A percentile compares a stretch with the other conserved stretches of the same genome.
Conservation (phyloP, 768 basidiomycete species). For the Sarcomyxa edulis region DNA sequence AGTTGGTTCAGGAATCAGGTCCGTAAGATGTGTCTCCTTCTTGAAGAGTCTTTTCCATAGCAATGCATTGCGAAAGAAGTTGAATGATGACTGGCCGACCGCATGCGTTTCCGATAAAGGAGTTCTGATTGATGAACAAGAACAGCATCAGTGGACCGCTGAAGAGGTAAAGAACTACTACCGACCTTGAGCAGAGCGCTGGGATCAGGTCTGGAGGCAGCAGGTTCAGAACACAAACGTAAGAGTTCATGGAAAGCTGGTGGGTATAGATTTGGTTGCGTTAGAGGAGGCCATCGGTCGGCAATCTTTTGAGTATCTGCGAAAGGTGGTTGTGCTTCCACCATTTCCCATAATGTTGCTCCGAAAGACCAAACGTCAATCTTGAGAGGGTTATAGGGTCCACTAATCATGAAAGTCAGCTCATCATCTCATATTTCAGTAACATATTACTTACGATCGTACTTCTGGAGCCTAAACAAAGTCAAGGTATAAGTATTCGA, state of each 20-base stretch:
- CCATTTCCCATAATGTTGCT: constrained; percentile 81
- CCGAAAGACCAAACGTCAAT: constrained; percentile 81
- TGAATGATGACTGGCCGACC: constrained; percentile 64
- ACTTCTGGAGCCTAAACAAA: constrained; percentile 61
- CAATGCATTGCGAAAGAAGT: constrained; percentile 59
- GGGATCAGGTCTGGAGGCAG: constrained; percentile 48
- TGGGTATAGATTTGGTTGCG: constrained; percentile 55
- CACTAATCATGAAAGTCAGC: constrained; percentile 29
- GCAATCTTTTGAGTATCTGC: constrained; percentile 49
- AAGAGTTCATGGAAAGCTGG: constrained; percentile 73
- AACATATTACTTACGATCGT: constrained; percentile 44
- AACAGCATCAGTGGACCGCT: constrained; percentile 5
- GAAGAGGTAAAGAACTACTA: constrained; percentile 1
- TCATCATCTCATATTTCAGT: not conserved
- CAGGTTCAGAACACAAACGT: constrained; percentile 57
- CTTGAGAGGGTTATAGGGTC: constrained; percentile 67
- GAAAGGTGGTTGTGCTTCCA: constrained; percentile 72
- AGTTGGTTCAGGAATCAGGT: not conserved
- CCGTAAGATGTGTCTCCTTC: constrained; percentile 15
- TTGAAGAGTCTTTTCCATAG: constrained; percentile 39
- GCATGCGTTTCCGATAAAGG: constrained; percentile 64
- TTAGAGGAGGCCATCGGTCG: constrained; percentile 61
- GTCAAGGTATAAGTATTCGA: too few species aligned
- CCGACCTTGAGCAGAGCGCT: constrained; percentile 55
- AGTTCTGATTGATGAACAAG: constrained; percentile 37